phyloP scores from a whole-genome alignment of 2,329 filamentous ascomycete species.

The Dothideomycetes sp. region DNA sequence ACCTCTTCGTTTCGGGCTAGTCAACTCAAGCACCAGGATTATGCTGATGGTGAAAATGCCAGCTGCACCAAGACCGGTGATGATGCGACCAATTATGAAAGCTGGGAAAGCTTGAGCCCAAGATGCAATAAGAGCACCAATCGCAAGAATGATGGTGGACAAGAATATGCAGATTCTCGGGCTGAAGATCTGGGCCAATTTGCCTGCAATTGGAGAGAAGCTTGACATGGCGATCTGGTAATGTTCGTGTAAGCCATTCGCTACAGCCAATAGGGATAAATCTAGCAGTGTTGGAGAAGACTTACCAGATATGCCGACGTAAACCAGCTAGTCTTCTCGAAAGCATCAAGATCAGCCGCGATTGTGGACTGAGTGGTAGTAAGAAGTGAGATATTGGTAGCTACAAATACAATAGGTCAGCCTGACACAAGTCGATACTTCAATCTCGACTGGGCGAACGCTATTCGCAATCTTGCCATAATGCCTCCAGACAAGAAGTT shows the following conservation, averaged over 20 bases:
- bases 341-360: slow-evolving; percentile 62
- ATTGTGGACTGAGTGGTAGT: slow-evolving; percentile 71
- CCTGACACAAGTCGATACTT: not conserved
- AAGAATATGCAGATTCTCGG: slow-evolving; percentile 54
- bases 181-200: slow-evolving; percentile 64
- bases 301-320: slow-evolving; percentile 60
- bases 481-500: not conserved
- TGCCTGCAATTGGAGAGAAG: slow-evolving; percentile 58
- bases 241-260: not conserved
- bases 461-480: not conserved
- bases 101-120: slow-evolving; percentile 45
- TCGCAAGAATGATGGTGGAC: slow-evolving; percentile 46
- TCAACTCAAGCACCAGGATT: slow-evolving; percentile 66
- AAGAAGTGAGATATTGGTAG: slow-evolving; percentile 67
- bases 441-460: not conserved
- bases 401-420: slow-evolving; percentile 17
- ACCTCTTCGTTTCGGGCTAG: slow-evolving; percentile 55
- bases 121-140: slow-evolving; percentile 56
- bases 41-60: slow-evolving; percentile 63
- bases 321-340: slow-evolving; percentile 67
- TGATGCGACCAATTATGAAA: slow-evolving; percentile 58
- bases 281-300: no score
- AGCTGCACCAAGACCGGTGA: slow-evolving; percentile 59
- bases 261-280: not conserved
- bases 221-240: slow-evolving; percentile 43